Percentiles rank a stretch among this genome's conserved stretches.
These are phyloP conservation scores for Neofusicoccum kwambonambiense DNA, from an alignment of 2,329 filamentous ascomycete species.

Conservation along the genomic window DNA sequence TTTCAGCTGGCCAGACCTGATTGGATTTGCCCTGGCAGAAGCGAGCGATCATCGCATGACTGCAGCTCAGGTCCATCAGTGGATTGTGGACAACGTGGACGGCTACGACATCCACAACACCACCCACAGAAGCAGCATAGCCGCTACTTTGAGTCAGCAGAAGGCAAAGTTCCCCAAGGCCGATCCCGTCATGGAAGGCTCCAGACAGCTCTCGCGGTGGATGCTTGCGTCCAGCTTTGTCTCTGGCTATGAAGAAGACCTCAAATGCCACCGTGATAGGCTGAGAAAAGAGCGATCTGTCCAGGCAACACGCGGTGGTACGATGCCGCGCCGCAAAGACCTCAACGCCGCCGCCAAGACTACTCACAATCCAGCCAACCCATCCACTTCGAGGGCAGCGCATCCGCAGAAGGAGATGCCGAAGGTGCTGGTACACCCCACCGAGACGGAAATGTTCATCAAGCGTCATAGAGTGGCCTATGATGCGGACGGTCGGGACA, in stretches of 20 bases:
- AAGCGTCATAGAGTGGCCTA: constrained; percentile 5
- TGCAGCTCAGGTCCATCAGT: background rate
- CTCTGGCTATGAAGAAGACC: background rate
- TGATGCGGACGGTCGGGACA: constrained; percentile 3
- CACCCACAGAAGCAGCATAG: constrained; percentile 11
- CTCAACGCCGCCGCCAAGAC: background rate
- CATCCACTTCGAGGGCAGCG: background rate
- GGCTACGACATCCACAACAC: background rate
- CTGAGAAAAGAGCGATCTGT: background rate
- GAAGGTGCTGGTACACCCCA: background rate
- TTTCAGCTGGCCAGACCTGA: constrained; percentile 16
- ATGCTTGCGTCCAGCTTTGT: background rate
- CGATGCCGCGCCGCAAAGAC: background rate
- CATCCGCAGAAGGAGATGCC: background rate
- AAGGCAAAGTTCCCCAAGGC: constrained; percentile 3
- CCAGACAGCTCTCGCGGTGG: constrained; percentile 4
- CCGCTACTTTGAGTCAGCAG: constrained; percentile 9
- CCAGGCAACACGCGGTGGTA: background rate
- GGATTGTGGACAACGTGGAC: constrained; percentile 13
- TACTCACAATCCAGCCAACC: background rate
- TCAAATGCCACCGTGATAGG: background rate
- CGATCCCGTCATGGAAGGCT: background rate
- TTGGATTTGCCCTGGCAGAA: constrained; percentile 12
- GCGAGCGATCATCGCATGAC: constrained; percentile 11
- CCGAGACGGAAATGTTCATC: constrained; percentile 5